Base-by-base conservation (phyloP, 148 eudicot genomes). In the Rhododendron henanense region DNA sequence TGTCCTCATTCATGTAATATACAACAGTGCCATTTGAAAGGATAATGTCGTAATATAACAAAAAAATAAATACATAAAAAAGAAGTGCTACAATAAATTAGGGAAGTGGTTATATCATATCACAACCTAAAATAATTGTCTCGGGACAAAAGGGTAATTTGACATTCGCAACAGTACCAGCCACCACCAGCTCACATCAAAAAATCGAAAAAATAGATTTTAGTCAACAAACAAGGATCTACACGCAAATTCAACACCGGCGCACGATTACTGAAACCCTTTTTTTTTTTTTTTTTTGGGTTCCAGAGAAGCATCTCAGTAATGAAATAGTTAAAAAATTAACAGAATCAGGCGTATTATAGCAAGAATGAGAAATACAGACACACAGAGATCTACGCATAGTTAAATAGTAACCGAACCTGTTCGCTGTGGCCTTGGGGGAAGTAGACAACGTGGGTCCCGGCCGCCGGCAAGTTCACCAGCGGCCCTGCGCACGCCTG, bases 371-470 rank as follows among this genome's bases (percentile, higher is more conserved):
- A 33, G 59, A 51, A 23, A 55, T 37, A 41, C 59, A 11, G 23
- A 39, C 16, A 11, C 47, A 50, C 16, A 15, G 19, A 55, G 11
- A 61, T 31, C 5, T 51, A 37, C 11, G 23, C 5, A 21, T 35
- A 71, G 9, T 83, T 48, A 55, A 1, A 83, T 39, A 37, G 1
- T 4, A 84, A 55, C 18, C 35, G 45, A 77, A 96, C 99, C 97
- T 96, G 99, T 83, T 96, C 99, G 88, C 97, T 94, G 89, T 96
- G 99, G 79, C 99, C 99, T 90, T 96, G 99, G 6, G 99, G 99
- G 86, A 96, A 96, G 90, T 96, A 96, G 80, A 96, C 96, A 23
- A 96, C 97, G 88, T 95, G 98, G 92, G 96, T 96, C 90, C 99
- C 97, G 87, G 97, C 96, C 1, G 92, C 95, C 84, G 99, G 99